Base-by-base conservation (phyloP, 208 protist species). In the Hexamita inflata region DNA sequence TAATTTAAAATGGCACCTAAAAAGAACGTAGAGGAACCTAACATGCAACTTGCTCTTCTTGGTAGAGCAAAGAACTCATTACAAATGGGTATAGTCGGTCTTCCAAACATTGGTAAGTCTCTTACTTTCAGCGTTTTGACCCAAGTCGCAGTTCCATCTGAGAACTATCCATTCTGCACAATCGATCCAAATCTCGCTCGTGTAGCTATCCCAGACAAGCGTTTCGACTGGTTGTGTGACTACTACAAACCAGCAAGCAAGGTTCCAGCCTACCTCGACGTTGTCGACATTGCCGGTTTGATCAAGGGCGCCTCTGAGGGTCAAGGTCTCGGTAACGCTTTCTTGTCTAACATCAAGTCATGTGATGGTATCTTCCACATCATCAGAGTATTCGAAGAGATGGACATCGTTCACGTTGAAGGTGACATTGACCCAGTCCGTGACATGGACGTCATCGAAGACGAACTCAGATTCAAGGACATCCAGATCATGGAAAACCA, bases 261-360 rank as follows among this genome's bases (percentile, higher is more conserved):
- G 64, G 92, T 98, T 13, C 90, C 91, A 35, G 93, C 94, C 0
- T 90, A 90, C 70, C 87, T 96, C 34, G 85, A 92, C 68, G 89
- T 98, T 75, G 90, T 84, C 32, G 95, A 98, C 83, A 98, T 98
- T 88, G 95, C 94, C 41, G 96, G 96, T 75, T 87, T 99, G 32
- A 91, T 99, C 26, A 91, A 89, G 77, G 95, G 95, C 73, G 94
- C 95, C 11, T 88, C 87, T 53, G 59, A 80, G 58, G 95, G 95
- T 73, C 86, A 93, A 78, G 96, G 95, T 64, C 89, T 98, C n/a
- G 95, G 95, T 59, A 98, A 98, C 80, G 90, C 89, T 38, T 99
- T 99, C 85, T 85, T 99, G 41, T 95, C 92, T 26, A 85, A 98
- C 83, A 98, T 98, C 87, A 11, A 40, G 11, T 58, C 58, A 28